Evolutionary conservation across 441 rosid genomes (phyloP).

Genomic region (Bocquillonia castaneifolia): DNA sequence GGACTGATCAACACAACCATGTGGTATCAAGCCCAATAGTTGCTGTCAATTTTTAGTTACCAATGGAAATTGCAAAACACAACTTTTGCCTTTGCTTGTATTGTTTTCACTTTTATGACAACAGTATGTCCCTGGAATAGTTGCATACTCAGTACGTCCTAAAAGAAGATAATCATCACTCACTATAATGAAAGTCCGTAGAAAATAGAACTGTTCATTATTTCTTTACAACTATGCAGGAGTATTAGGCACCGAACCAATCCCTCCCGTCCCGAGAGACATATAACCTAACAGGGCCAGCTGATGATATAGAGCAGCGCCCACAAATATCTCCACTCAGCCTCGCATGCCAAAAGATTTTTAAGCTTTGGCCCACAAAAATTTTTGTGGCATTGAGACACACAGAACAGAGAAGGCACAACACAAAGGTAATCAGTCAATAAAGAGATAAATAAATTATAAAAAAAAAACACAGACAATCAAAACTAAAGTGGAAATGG

Average conservation of each 20-base stretch:
- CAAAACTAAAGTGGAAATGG: constrained; percentile 4
- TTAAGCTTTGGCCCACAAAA: neutral
- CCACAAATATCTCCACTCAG: neutral
- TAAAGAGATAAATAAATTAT: constrained; percentile 2
- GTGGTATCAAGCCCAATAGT: constrained; percentile 38
- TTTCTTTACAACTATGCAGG: neutral
- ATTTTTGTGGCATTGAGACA: neutral
- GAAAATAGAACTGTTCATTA: neutral
- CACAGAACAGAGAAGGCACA: neutral
- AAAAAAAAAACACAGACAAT: no score
- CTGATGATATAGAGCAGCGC: neutral
- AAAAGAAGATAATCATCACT: neutral
- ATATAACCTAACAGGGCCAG: neutral
- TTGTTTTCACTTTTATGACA: neutral
- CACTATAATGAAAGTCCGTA: neutral
- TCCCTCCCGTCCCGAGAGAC: neutral
- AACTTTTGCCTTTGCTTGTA: neutral
- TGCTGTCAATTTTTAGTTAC: constrained; percentile 24
- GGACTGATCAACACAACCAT: constrained; percentile 34
- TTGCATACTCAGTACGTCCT: neutral
- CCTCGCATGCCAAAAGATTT: neutral
- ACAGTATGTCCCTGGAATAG: neutral
- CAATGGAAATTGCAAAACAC: neutral
- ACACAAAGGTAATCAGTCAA: neutral
- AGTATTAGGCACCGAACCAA: neutral